phyloP scores from a whole-genome alignment of 306 rosid genomes.

The Hippophae gyantsensis region DNA sequence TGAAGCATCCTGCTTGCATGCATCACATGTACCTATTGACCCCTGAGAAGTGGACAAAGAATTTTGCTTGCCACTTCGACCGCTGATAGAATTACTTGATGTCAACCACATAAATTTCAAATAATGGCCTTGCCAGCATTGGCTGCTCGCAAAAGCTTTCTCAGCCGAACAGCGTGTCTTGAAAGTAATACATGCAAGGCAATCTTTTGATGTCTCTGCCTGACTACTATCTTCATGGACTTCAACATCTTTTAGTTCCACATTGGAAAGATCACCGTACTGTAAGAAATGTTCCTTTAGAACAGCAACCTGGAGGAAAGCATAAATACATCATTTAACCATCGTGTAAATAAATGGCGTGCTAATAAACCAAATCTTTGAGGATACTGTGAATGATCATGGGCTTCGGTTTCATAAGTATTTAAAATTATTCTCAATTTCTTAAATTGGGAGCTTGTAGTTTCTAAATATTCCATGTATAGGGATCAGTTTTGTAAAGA shows the following conservation, averaged over 20 bases:
- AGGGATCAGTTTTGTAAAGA: too few relatives aligned
- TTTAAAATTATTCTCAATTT: too few relatives aligned
- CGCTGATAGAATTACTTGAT: constrained; percentile 32
- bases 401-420: too few relatives aligned
- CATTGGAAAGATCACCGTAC: constrained; percentile 50
- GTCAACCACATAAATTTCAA: constrained; percentile 60
- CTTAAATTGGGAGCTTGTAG: too few relatives aligned
- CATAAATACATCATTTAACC: constrained; percentile 12
- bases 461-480: too few relatives aligned
- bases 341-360: too few relatives aligned
- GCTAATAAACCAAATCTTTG: too few relatives aligned
- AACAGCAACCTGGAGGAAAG: constrained; percentile 41
- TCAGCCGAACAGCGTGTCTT: constrained; percentile 62
- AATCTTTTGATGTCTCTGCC: constrained; percentile 36
- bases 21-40: constrained; percentile 18
- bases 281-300: constrained; percentile 72
- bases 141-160: constrained; percentile 54
- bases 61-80: constrained; percentile 32
- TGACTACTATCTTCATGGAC: constrained; percentile 21
- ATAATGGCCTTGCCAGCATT: constrained; percentile 65
- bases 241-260: constrained; percentile 38
- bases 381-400: too few relatives aligned
- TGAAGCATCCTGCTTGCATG: constrained; percentile 25
- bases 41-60: constrained; percentile 42
- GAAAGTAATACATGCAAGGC: constrained; percentile 36